Base-by-base conservation (phyloP, 768 basidiomycete genomes). In the Lyophyllum shimeji region DNA sequence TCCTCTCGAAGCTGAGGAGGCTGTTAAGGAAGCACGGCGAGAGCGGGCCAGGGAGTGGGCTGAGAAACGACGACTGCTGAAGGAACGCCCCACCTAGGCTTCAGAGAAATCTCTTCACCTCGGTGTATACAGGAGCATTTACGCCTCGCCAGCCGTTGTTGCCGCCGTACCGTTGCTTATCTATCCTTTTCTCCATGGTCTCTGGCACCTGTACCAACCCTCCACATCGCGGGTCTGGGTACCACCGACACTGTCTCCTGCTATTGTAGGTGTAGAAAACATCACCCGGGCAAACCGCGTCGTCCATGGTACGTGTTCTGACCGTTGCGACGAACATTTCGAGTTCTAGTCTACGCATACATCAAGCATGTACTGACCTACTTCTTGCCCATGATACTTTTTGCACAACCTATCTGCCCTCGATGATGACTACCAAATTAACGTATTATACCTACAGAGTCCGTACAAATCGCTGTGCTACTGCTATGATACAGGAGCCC, bases 11-110 rank as follows among this genome's bases (percentile, higher is more conserved):
- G 44, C 17, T 27, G 56, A 50, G 7, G 67, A 66, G 20, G 67
- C 68, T 3, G 63, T 71, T 20, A 78, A 75, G 60, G 79, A 79
- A 55, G 81, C 78, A 1, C 73, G 85, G n/a, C 74, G 84, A 12
- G 74, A 73, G 20, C 76, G 81, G 55, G 82, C 84, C 9, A 82
- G 76, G 63, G 77, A 82, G 57, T 87, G 86, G 86, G 73, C 76
- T 6, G 76, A 79, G 60, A 79, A 74, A 58, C 76, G 84, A 50
- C 76, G 80, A 12, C 69, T 69, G 23, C 54, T 43, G 1, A 64
- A 66, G 29, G n/a, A 45, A 17, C 12, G 18, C 13, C 3, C 11
- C 29, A 29, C 29, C 27, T 21, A 23, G 6, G 5, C 27, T 40
- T 40, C 5, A 37, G 9, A 6, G 15, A 4, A 18, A 40, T 18